A percentile compares a stretch with the other conserved stretches of the same genome.
These are phyloP conservation scores for Pneumocystis wakefieldiae DNA, from an alignment of 1,139 yeast genomes.

Conservation along the genomic window DNA sequence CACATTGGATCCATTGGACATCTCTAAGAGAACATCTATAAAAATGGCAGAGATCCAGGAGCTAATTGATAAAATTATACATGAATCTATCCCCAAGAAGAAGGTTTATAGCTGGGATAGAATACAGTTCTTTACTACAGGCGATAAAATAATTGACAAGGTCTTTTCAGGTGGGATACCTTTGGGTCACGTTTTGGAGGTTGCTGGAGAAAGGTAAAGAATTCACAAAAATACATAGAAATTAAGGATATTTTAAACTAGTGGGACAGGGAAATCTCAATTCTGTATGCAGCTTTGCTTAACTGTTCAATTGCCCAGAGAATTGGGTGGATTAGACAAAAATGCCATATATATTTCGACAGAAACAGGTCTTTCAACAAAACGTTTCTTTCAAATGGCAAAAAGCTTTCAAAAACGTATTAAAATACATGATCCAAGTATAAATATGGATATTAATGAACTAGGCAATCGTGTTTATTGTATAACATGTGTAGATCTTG, in stretches of 20 bases:
- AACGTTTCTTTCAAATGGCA: slow-evolving; percentile 33
- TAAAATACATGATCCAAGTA: slow-evolving; percentile 2
- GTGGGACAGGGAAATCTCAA: slow-evolving; percentile 78
- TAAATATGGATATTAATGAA: slow-evolving; percentile 11
- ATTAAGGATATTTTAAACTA: not conserved
- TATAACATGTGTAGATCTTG: slow-evolving; percentile 52
- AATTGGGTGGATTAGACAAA: slow-evolving; percentile 33
- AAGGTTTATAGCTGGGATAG: not conserved
- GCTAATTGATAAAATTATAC: not conserved
- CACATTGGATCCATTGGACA: slow-evolving; percentile 8
- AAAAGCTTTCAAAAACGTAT: slow-evolving; percentile 18
- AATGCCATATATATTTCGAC: slow-evolving; percentile 58
- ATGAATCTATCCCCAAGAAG: not conserved
- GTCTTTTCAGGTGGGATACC: slow-evolving; percentile 43
- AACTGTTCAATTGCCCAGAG: slow-evolving; percentile 37
- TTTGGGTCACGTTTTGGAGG: slow-evolving; percentile 53
- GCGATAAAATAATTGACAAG: slow-evolving; percentile 42
- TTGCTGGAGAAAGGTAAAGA: slow-evolving; percentile 47
- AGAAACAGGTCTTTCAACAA: slow-evolving; percentile 57
- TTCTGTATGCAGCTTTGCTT: slow-evolving; percentile 49
- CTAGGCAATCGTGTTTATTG: slow-evolving; percentile 41
- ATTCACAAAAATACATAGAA: not conserved
- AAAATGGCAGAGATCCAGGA: not conserved
- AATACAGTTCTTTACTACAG: slow-evolving; percentile 36
- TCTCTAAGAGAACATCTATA: slow-evolving; percentile 6